Evolutionary conservation across 495 filamentous ascomycete species (phyloP).

Genomic region (Thermochaetoides thermophila): DNA sequence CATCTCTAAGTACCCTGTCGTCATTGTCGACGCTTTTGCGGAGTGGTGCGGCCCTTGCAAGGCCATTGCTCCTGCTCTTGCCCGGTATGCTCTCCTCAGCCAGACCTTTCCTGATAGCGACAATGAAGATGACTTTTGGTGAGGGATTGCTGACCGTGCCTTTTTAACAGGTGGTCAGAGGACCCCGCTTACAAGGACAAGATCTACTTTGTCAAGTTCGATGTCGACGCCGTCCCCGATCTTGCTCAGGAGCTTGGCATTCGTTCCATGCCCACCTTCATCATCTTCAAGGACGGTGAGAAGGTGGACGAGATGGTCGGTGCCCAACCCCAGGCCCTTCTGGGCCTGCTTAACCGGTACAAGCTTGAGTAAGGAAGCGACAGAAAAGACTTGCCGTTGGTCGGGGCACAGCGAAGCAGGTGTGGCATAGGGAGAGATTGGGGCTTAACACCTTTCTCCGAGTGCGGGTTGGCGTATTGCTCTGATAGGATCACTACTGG

Average conservation of each 20-base stretch:
- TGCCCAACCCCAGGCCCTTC: conserved; percentile 46
- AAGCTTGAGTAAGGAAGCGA: background rate
- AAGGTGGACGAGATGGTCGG: conserved; percentile 58
- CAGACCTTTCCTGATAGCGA: background rate
- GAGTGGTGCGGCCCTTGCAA: conserved; percentile 95
- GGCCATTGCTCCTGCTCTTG: conserved; percentile 61
- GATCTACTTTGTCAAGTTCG: conserved; percentile 76
- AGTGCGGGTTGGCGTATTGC: too few species aligned
- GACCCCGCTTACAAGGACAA: conserved; percentile 27
- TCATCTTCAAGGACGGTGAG: conserved; percentile 62
- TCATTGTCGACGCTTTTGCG: conserved; percentile 80
- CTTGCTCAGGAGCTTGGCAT: conserved; percentile 69
- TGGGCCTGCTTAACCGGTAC: conserved; percentile 10
- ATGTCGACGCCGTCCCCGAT: conserved; percentile 70
- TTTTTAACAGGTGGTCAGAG: conserved; percentile 41
- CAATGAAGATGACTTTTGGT: too few species aligned
- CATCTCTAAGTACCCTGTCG: conserved; percentile 37
- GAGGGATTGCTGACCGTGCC: too few species aligned
- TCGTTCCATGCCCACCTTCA: conserved; percentile 92
- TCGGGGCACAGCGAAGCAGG: too few species aligned
- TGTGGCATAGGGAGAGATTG: too few species aligned
- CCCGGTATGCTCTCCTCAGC: conserved; percentile 24
- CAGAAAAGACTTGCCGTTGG: background rate
- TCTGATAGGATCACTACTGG: too few species aligned
- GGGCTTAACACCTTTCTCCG: too few species aligned